phyloP scores from a whole-genome alignment of 495 filamentous ascomycete genomes.

The Trichodelitschia bisporula region DNA sequence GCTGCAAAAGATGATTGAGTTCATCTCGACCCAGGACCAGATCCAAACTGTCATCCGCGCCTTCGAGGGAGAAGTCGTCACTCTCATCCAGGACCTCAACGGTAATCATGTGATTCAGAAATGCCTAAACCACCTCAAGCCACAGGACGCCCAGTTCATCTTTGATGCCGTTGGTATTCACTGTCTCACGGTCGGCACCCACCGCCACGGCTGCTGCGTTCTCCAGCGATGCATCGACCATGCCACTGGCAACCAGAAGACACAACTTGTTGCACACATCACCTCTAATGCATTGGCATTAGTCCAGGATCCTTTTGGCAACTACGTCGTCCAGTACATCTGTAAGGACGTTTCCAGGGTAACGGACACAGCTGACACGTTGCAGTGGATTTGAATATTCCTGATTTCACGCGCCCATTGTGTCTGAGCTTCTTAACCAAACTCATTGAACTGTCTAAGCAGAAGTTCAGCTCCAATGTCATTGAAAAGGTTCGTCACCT shows the following conservation, averaged over 20 bases:
- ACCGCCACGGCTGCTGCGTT: slow-evolving; percentile 94
- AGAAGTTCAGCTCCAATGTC: slow-evolving; percentile 98
- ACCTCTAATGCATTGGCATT: slow-evolving; percentile 57
- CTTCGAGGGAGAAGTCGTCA: slow-evolving; percentile 55
- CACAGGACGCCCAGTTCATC: slow-evolving; percentile 77
- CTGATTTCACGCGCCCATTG: slow-evolving; percentile 59
- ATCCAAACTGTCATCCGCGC: slow-evolving; percentile 63
- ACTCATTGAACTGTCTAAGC: slow-evolving; percentile 58
- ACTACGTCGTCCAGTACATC: slow-evolving; percentile 97
- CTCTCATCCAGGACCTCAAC: slow-evolving; percentile 87
- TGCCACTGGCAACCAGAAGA: slow-evolving; percentile 70
- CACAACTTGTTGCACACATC: slow-evolving; percentile 63
- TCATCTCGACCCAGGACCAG: slow-evolving; percentile 53
- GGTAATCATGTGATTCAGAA: slow-evolving; percentile 99
- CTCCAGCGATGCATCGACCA: slow-evolving; percentile 96
- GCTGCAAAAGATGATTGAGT: slow-evolving; percentile 98
- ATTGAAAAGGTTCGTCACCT: no score
- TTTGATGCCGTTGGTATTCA: slow-evolving; percentile 73
- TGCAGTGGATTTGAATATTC: slow-evolving; percentile 74
- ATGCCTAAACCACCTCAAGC: slow-evolving; percentile 74
- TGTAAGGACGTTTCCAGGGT: no score
- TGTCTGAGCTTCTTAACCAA: slow-evolving; percentile 52
- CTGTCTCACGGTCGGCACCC: slow-evolving; percentile 80
- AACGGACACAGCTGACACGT: no score
- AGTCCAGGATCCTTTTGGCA: slow-evolving; percentile 91